Evolutionary conservation across 176 grass and related monocot species (phyloP), one percentile per base, ranked within the genome.

Genomic region (Luzula sylvatica): DNA sequence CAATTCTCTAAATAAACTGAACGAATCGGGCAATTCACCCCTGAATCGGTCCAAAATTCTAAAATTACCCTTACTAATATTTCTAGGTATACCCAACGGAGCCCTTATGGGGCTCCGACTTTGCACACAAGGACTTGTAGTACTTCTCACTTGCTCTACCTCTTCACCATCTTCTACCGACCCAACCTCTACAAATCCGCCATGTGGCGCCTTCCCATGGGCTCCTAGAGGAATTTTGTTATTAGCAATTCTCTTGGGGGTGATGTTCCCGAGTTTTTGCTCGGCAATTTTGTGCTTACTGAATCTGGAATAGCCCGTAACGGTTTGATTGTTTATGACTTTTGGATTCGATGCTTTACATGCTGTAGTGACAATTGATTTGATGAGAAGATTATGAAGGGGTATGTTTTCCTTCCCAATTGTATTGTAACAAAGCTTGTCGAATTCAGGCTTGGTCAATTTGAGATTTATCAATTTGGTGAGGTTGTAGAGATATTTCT

Each of bases 131-230:
- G 81, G 58, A 22, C 58, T 62, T 42, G 61, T 75, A 48, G 61
- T 83, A 13, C 66, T 66, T 39, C 71, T 65, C 11, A 81, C 79
- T 52, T 89, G 85, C 51, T 89, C 63, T 63, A 83, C 85, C 75
- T 89, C 85, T 69, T 89, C 75, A 0, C 85, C 79, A 0, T 89
- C 85, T 51, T 89, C 85, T 25, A 89, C 85, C 1, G 79, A 82
- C 12, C 65, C 69, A 35, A 82, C 72, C 71, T 82, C 78, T 68
- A 66, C 38, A 49, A 51, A 46, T 19, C 54, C 79, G 11, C 79
- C 85, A 30, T 78, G 73, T 23, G 75, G 79, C 26, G 54, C 70
- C 56, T 83, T 88, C 9, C 70, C 70, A 17, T 45, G 16, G 8
- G 66, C 56, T 22, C 66, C 49, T 1, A 88, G 72, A 4, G 73